phyloP scores from a whole-genome alignment of 108 stramenopile genomes.

The Asterionellopsis glacialis region DNA sequence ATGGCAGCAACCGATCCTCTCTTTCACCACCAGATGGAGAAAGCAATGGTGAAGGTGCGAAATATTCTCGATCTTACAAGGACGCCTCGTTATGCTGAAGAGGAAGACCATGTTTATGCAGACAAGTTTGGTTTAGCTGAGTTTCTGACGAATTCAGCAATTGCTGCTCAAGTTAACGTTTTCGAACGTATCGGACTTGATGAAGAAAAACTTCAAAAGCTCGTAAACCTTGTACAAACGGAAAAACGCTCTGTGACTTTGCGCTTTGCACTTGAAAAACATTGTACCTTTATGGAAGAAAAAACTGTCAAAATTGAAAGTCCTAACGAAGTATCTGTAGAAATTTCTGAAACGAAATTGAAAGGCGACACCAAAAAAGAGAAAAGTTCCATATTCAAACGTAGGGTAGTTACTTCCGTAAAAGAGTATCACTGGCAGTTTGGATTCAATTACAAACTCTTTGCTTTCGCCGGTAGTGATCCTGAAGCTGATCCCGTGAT shows the following conservation, averaged over 20 bases:
- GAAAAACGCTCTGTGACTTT: conserved; percentile 36
- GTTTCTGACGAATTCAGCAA: conserved; percentile 50
- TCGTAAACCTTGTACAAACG: conserved; percentile 29
- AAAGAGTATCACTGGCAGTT: conserved; percentile 61
- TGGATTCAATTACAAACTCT: conserved; percentile 8
- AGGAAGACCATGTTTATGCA: conserved; percentile 55
- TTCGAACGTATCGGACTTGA: conserved; percentile 65
- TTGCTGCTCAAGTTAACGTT: conserved; percentile 53
- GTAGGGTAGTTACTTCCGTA: conserved; percentile 26
- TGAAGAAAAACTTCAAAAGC: conserved; percentile 16
- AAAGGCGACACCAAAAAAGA: not conserved
- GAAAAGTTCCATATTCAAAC: not conserved
- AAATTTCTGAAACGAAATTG: conserved; percentile 1
- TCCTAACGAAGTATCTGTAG: conserved; percentile 7
- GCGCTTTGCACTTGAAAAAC: conserved; percentile 37
- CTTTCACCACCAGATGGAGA: not conserved
- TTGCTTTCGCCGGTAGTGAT: conserved; percentile 35
- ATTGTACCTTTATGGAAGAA: conserved; percentile 44
- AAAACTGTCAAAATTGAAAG: conserved; percentile 9
- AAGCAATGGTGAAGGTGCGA: conserved; percentile 21
- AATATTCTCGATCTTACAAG: conserved; percentile 34
- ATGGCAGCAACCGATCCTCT: no score
- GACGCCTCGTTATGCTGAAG: conserved; percentile 31
- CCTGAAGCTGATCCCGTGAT: conserved; percentile 32
- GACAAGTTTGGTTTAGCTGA: conserved; percentile 73